phyloP scores from a whole-genome alignment of 2,329 filamentous ascomycete genomes.

The Nigrograna mackinnonii region DNA sequence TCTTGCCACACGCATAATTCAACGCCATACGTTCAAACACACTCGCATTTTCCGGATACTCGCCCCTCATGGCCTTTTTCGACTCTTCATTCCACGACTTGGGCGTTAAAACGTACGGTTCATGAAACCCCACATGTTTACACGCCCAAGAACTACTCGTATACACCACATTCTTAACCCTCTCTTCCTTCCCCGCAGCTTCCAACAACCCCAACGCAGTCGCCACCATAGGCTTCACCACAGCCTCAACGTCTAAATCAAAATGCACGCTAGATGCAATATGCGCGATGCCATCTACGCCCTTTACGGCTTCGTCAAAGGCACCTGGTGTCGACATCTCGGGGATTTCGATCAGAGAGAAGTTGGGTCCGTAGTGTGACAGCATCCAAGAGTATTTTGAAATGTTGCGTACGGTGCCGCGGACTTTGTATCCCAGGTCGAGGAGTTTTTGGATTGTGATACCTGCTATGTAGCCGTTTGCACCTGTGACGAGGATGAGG shows the following conservation, averaged over 20 bases:
- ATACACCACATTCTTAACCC: slow-evolving; percentile 45
- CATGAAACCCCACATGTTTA: slow-evolving; percentile 28
- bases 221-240: too few relatives aligned
- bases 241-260: slow-evolving; percentile 20
- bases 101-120: slow-evolving; percentile 32
- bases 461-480: slow-evolving; percentile 29
- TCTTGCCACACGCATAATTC: slow-evolving; percentile 48
- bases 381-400: slow-evolving; percentile 15
- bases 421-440: slow-evolving; percentile 28
- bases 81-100: slow-evolving; percentile 37
- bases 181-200: slow-evolving; percentile 42
- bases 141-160: slow-evolving; percentile 44
- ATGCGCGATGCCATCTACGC: slow-evolving; percentile 24
- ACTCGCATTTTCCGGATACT: slow-evolving; percentile 11
- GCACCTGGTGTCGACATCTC: slow-evolving; percentile 30
- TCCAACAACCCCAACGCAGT: slow-evolving; percentile 39
- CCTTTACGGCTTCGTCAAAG: slow-evolving; percentile 30
- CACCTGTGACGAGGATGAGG: slow-evolving; percentile 25
- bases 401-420: slow-evolving; percentile 30
- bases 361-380: slow-evolving; percentile 16
- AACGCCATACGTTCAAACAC: slow-evolving; percentile 13
- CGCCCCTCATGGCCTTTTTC: slow-evolving; percentile 35
- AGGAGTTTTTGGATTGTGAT: slow-evolving; percentile 29
- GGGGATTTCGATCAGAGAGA: slow-evolving; percentile 25
- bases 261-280: slow-evolving; percentile 23